Evolutionary conservation across 805 yeast genomes (phyloP), one percentile per base, ranked within the genome.

Genomic region (Zygoascus flipseniorum): DNA sequence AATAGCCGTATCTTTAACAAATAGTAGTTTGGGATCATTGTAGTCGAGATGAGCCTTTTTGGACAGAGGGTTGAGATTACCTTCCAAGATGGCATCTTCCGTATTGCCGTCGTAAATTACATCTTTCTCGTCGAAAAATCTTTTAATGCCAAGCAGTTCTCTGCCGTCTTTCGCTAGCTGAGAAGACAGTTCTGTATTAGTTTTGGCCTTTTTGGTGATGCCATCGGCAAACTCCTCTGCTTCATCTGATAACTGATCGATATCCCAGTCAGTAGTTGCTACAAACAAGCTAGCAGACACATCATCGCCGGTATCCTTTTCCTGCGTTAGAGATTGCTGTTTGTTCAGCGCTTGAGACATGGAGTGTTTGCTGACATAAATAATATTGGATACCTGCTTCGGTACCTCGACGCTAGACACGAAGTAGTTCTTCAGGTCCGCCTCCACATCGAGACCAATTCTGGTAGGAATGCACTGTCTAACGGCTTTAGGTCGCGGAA

Each of bases 1-100:
- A 19, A 50, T 26, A 18, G 51, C 48, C 35, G 54, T 56, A 53
- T 76, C 76, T 10, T 80, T 78, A 23, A 82, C 78, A 57, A 93
- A 83, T 43, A 92, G 68, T 54, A 93, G 70, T 52, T 83, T 76
- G 13, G 93, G 86, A 67, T 93, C 99, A 64, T 90, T 93, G 83
- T 89, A 77, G 67, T 92, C 95, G 45, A 93, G 69, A 58, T 75
- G 75, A 19, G 68, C 63, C 51, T 57, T 51, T 37, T 59, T 63
- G 5, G 47, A 45, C 14, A 59, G 51, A 4, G 60, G 53, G 28
- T 54, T 51, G 65, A 72, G 51, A 23, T 73, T 75, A 1, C 96
- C 98, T 43, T 86, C 84, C 51, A 90, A 78, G n/a, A 93, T 76
- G 56, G 78, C 73, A 28, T 82, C 86, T 60, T 86, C 92, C 16